Base-by-base conservation (phyloP, 2,329 filamentous ascomycete genomes). In the Penicillium sp. region DNA sequence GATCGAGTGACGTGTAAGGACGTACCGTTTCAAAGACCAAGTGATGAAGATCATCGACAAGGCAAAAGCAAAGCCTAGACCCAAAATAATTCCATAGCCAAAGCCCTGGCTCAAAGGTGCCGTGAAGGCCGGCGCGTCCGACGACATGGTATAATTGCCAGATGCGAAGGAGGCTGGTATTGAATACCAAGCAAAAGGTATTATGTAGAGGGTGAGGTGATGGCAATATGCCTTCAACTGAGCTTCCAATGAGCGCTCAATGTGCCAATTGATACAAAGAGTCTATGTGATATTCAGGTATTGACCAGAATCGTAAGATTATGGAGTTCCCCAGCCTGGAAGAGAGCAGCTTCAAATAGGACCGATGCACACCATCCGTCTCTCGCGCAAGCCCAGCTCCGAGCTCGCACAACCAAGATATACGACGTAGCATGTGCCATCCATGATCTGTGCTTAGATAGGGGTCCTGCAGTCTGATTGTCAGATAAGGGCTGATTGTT, bases 81-180 rank as follows among this genome's bases (percentile, higher is more conserved):
- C 87, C 29, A 91, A 72, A 42, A 91, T 81, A 58, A 91, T 84
- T 63, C 86, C 87, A 79, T 91, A 91, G 62, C 88, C 87, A 54
- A 84, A 85, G 48, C 80, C 82, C 62, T 87, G 81, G 55, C 68
- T 61, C 39, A 72, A 57, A 14, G 69, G 69, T 6, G 67, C 64
- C 11, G 57, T 55, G 39, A 70, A 70, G 10, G 56, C 57, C 42
- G 60, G 55, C 19, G 50, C 54, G 16, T 61, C 61, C 34, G 61
- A 53, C 62, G 52, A 35, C 47, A 46, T 35, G n/a, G 39, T 11
- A 13, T 41, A 3, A 25, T 10, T 16, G 19, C 36, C 3, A 12
- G 14, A 19, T 10, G n/a, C 10, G 16, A 19, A 14, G 7, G 18
- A 16, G 19, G 5, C 14, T 5, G 6, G n/a, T 34, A 16, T 4